Conservation (phyloP, 192 early-diverging fungal species). For the Backusella tuberculispora region DNA sequence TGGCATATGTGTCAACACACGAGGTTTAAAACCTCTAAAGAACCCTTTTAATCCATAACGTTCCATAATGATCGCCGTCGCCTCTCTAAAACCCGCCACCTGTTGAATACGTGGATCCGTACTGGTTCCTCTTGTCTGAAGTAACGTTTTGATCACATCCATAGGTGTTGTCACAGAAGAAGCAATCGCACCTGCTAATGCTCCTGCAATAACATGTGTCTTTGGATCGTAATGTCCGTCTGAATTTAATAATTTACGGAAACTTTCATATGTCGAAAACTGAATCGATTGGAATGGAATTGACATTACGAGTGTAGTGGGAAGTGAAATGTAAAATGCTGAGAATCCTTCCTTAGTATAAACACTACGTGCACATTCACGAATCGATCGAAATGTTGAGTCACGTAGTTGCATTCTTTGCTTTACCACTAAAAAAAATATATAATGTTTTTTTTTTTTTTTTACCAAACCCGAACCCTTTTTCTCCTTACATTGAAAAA, state of each 20-base stretch:
- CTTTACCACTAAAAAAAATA: slow-evolving; percentile 76
- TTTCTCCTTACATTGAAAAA: slow-evolving; percentile 49
- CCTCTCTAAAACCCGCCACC: slow-evolving; percentile 71
- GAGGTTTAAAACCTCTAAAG: slow-evolving; percentile 74
- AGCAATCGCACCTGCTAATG: slow-evolving; percentile 86
- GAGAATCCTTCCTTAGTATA: slow-evolving; percentile 74
- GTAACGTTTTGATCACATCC: slow-evolving; percentile 95
- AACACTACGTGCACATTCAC: slow-evolving; percentile 72
- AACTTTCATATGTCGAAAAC: slow-evolving; percentile 90
- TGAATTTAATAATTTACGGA: slow-evolving; percentile 84
- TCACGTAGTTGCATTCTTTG: slow-evolving; percentile 93
- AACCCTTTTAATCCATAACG: slow-evolving; percentile 80
- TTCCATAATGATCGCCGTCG: slow-evolving; percentile 76
- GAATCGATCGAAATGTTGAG: slow-evolving; percentile 66
- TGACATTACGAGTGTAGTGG: slow-evolving; percentile 92
- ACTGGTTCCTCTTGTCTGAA: slow-evolving; percentile 89
- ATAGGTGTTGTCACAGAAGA: slow-evolving; percentile 89
- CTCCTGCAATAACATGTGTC: slow-evolving; percentile 87
- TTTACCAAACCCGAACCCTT: background rate
- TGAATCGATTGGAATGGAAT: slow-evolving; percentile 96
- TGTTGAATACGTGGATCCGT: slow-evolving; percentile 70
- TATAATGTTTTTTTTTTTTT: background rate
- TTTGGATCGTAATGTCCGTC: slow-evolving; percentile 80
- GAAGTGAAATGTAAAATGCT: slow-evolving; percentile 94
- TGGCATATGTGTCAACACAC: slow-evolving; percentile 91